Evolutionary conservation across 176 grass and related monocot species (phyloP).

Genomic region (Ananas comosus): DNA sequence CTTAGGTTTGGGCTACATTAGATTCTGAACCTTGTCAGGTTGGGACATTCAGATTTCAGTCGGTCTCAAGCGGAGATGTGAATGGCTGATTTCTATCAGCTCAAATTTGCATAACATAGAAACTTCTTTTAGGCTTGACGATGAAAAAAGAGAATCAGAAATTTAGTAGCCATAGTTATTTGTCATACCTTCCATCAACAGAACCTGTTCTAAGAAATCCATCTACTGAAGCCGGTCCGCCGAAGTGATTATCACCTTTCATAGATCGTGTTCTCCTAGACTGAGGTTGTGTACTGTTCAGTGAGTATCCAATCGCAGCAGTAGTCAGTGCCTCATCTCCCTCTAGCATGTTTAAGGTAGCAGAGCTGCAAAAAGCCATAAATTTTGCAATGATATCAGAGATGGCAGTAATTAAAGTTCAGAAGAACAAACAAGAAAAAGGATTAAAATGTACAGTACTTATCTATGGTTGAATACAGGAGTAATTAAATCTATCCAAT

Average conservation of each 20-base stretch:
- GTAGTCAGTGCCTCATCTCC: conserved; percentile 50
- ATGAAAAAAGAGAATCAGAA: background rate
- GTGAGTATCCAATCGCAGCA: conserved; percentile 33
- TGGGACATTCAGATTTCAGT: too few relatives aligned
- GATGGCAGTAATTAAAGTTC: background rate
- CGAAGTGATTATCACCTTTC: conserved; percentile 57
- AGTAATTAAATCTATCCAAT: background rate
- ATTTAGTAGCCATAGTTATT: background rate
- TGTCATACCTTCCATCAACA: conserved; percentile 64
- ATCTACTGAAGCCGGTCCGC: conserved; percentile 28
- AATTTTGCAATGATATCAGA: background rate
- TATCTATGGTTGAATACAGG: background rate
- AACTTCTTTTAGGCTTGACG: background rate
- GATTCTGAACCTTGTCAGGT: too few relatives aligned
- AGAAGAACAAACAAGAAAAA: background rate
- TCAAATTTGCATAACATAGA: too few relatives aligned
- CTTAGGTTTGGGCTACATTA: too few relatives aligned
- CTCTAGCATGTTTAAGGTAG: conserved; percentile 49
- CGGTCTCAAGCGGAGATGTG: too few relatives aligned
- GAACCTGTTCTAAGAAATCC: conserved; percentile 52
- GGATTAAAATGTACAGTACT: background rate
- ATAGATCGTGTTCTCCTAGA: conserved; percentile 72
- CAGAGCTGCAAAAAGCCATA: conserved; percentile 35
- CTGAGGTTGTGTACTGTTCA: conserved; percentile 50
- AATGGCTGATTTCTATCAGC: too few relatives aligned